These are phyloP conservation scores for Astrothelium macrocarpum DNA, from an alignment of 495 filamentous ascomycete genomes.

Conservation along the genomic window DNA sequence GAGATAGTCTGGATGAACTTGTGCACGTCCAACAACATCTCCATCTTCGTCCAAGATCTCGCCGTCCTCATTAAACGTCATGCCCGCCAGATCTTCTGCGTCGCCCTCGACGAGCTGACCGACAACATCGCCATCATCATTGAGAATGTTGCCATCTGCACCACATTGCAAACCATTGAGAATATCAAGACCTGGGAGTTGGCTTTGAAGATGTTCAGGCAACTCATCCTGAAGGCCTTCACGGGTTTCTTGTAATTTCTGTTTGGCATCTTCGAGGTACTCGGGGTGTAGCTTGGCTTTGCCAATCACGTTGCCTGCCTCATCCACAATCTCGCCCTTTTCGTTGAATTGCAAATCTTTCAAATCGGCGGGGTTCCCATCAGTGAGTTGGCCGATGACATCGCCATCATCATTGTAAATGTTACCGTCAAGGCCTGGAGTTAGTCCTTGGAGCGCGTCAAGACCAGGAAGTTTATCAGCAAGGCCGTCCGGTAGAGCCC, in stretches of 20 bases:
- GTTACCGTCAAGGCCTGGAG: constrained; percentile 28
- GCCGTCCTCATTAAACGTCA: constrained; percentile 34
- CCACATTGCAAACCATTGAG: constrained; percentile 32
- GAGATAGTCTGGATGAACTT: constrained; percentile 30
- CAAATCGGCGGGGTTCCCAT: constrained; percentile 32
- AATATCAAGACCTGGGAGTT: constrained; percentile 30
- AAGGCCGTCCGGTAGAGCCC: constrained; percentile 19
- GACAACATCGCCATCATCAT: constrained; percentile 36
- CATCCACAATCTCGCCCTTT: constrained; percentile 36
- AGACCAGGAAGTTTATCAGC: constrained; percentile 30
- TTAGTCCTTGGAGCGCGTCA: constrained; percentile 31
- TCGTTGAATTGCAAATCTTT: constrained; percentile 33
- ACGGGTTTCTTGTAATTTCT: not conserved
- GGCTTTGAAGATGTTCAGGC: constrained; percentile 31
- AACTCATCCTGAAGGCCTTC: constrained; percentile 1
- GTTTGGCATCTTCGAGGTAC: not conserved
- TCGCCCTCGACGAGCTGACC: constrained; percentile 34
- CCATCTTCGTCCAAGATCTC: constrained; percentile 38
- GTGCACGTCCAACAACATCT: constrained; percentile 35
- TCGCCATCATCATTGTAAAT: constrained; percentile 37
- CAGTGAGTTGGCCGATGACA: constrained; percentile 30
- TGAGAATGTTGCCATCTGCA: constrained; percentile 31
- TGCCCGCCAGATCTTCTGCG: constrained; percentile 30
- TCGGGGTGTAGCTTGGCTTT: constrained; percentile 32
- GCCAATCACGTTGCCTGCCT: constrained; percentile 36